Evolutionary conservation across 1,139 yeast genomes (phyloP), one percentile per base, ranked within the genome.

Genomic region (Kodamaea alishanica): DNA sequence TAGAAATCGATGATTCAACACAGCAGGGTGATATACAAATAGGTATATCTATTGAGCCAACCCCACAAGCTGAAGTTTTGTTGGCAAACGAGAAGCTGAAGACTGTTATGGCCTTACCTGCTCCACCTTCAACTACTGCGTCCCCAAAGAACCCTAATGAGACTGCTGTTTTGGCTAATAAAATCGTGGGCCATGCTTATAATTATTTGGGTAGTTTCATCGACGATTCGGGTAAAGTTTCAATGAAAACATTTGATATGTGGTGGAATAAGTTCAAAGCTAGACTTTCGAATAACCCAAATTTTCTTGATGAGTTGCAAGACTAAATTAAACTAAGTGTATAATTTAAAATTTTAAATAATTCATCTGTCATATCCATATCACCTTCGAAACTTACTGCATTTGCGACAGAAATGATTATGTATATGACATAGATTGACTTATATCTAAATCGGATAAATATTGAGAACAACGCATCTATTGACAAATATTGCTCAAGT

Each of bases 231-330:
- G 95, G 95, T 1, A 85, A 78, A 51, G 96, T 90, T 5, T 87
- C 94, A 2, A 86, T 92, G 60, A 85, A 82, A 55, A 87, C 83
- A 34, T 90, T 92, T 55, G 95, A 92, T 58, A 83, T 79, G 28
- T 92, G 99, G 99, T 90, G 98, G 97, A 81, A 76, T 46, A 92
- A 89, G 62, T 94, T 92, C 64, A 84, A 77, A 58, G 64, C 77
- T 9, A 82, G 84, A 54, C 56, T 92, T 41, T 73, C 78, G 11
- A 82, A 82, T 46, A 94, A 94, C 56, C 97, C 97, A 1, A 77
- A 77, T 40, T 92, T 88, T 55, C 63, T 92, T 37, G 87, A 86
- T 45, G 64, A 61, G 24, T 43, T 66, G 27, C 45, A 44, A 24
- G 33, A 33, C 20, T 15, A 15, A 15, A 15, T 15, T 15, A 15